Percentiles rank a stretch among this genome's conserved stretches.
Conservation (phyloP, 345 rosid genomes). For the Lepidium africanum region DNA sequence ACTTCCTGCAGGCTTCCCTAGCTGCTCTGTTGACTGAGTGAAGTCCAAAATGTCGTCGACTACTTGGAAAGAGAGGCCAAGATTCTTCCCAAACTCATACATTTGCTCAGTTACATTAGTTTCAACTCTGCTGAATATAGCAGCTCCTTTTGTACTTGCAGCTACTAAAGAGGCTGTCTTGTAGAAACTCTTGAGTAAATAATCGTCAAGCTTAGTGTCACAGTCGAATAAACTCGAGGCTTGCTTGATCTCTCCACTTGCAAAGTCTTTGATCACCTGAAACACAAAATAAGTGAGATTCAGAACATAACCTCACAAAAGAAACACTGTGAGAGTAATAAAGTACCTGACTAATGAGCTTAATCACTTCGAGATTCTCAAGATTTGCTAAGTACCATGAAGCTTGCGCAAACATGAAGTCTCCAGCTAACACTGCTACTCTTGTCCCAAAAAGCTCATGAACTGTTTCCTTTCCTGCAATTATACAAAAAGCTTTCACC, state of each 20-base stretch:
- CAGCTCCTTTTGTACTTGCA: conserved; percentile 81
- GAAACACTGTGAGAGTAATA: neutral
- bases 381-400: conserved; percentile 92
- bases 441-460: conserved; percentile 70
- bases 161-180: conserved; percentile 85
- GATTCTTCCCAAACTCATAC: conserved; percentile 72
- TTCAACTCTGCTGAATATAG: conserved; percentile 60
- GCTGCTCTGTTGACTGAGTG: conserved; percentile 77
- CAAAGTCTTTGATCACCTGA: conserved; percentile 88
- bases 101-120: conserved; percentile 29
- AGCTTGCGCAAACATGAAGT: conserved; percentile 88
- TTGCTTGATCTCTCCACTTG: conserved; percentile 90
- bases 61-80: conserved; percentile 75
- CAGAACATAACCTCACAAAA: neutral
- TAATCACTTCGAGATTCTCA: conserved; percentile 75
- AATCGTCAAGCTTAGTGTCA: conserved; percentile 57
- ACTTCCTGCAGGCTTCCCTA: conserved; percentile 74
- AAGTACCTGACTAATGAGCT: conserved; percentile 78
- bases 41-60: conserved; percentile 82
- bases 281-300: neutral
- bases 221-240: conserved; percentile 79
- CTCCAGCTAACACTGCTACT: conserved; percentile 80
- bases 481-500: neutral
- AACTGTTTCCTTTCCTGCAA: conserved; percentile 61
- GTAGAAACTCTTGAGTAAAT: conserved; percentile 69